These are phyloP conservation scores for Avicennia marina DNA, from an alignment of 257 asterid genomes.

Conservation along the genomic window DNA sequence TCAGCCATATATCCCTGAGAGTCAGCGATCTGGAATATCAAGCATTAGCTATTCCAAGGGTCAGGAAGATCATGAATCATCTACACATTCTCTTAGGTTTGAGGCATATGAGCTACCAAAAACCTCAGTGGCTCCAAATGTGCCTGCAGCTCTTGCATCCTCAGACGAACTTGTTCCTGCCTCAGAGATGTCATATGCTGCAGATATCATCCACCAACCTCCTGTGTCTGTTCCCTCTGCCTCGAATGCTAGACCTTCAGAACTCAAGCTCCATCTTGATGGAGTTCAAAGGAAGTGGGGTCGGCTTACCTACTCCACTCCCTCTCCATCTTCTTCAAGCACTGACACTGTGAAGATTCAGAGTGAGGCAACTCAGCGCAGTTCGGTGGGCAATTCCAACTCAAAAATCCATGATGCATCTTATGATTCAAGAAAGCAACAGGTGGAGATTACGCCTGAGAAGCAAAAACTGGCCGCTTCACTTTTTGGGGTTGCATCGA, in stretches of 20 bases:
- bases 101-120: conserved; percentile 94
- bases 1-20: conserved; percentile 78
- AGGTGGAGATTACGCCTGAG: conserved; percentile 61
- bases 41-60: conserved; percentile 47
- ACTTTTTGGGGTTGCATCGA: conserved; percentile 68
- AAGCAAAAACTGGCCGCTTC: conserved; percentile 94
- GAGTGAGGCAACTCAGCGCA: conserved; percentile 46
- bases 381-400: conserved; percentile 36
- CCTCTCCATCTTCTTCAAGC: conserved; percentile 53
- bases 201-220: conserved; percentile 42
- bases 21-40: conserved; percentile 55
- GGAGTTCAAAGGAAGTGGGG: conserved; percentile 98
- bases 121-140: conserved; percentile 45
- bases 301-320: conserved; percentile 56
- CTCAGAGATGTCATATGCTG: conserved; percentile 50
- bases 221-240: conserved; percentile 35
- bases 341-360: conserved; percentile 37
- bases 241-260: conserved; percentile 50
- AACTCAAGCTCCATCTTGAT: conserved; percentile 76
- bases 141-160: conserved; percentile 45
- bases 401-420: conserved; percentile 36
- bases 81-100: conserved; percentile 72
- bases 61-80: conserved; percentile 62
- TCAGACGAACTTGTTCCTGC: conserved; percentile 72
- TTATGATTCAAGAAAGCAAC: conserved; percentile 55